A percentile compares a stretch with the other conserved stretches of the same genome.
Evolutionary conservation across 2,329 filamentous ascomycete genomes (phyloP).

Genomic region (Botrytis medusae): DNA sequence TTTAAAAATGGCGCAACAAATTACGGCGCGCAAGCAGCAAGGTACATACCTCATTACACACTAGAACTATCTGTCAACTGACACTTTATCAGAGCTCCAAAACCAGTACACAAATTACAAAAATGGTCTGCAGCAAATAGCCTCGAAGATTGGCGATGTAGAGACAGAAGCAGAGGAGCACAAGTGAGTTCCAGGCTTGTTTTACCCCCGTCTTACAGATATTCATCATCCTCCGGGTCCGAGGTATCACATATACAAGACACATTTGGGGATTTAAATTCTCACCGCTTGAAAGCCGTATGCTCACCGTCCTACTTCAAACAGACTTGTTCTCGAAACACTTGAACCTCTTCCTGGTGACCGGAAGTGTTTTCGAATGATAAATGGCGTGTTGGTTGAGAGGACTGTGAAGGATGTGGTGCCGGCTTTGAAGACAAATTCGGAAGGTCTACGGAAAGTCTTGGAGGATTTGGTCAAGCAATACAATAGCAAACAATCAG

Average conservation of each 20-base stretch:
- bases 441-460: slow-evolving; percentile 90
- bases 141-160: slow-evolving; percentile 94
- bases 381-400: slow-evolving; percentile 95
- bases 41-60: slow-evolving; percentile 30
- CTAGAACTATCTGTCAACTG: slow-evolving; percentile 15
- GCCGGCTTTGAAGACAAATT: slow-evolving; percentile 88
- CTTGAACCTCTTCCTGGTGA: slow-evolving; percentile 77
- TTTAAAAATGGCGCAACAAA: slow-evolving; percentile 38
- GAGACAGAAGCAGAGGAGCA: slow-evolving; percentile 98
- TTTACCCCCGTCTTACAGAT: not conserved
- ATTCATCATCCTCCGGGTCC: not conserved
- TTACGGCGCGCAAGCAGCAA: slow-evolving; percentile 41
- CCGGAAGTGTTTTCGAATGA: slow-evolving; percentile 97
- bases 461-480: slow-evolving; percentile 93
- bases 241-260: not conserved
- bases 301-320: slow-evolving; percentile 44
- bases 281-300: slow-evolving; percentile 31
- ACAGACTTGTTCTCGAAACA: slow-evolving; percentile 90
- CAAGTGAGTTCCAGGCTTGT: slow-evolving; percentile 64
- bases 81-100: slow-evolving; percentile 64
- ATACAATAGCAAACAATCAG: slow-evolving; percentile 91
- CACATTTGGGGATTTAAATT: slow-evolving; percentile 9
- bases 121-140: slow-evolving; percentile 81
- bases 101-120: slow-evolving; percentile 76
- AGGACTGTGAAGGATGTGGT: slow-evolving; percentile 90